Conservation (phyloP, 2,329 filamentous ascomycete species). For the Xylariaceae sp. region DNA sequence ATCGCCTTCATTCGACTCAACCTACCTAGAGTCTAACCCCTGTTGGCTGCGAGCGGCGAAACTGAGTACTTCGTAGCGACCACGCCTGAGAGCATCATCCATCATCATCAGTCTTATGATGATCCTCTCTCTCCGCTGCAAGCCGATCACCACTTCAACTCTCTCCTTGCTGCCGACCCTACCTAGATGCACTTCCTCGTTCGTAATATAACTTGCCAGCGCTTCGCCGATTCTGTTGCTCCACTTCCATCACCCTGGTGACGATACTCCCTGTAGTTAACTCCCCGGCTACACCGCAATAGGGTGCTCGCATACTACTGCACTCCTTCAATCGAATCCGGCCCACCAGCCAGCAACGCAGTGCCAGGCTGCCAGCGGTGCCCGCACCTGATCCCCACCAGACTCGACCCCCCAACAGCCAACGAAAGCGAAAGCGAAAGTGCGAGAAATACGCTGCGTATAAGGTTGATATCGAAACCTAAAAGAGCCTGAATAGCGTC, state of each 20-base stretch:
- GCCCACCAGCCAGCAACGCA: slow-evolving; percentile 22
- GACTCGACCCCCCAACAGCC: slow-evolving; percentile 15
- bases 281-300: not conserved
- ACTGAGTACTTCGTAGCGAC: not conserved
- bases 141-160: not conserved
- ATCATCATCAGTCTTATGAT: slow-evolving; percentile 7
- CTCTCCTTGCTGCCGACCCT: not conserved
- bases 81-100: slow-evolving; percentile 1
- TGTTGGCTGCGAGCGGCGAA: not conserved
- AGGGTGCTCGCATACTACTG: not conserved
- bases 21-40: not conserved
- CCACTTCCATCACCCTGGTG: slow-evolving; percentile 10
- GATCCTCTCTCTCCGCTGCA: slow-evolving; percentile 6
- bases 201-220: slow-evolving; percentile 1
- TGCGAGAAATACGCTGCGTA: slow-evolving; percentile 25
- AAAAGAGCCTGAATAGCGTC: not conserved
- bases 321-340: slow-evolving; percentile 18
- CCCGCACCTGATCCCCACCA: slow-evolving; percentile 19
- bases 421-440: slow-evolving; percentile 18
- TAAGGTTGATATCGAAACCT: slow-evolving; percentile 8
- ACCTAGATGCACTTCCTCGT: not conserved
- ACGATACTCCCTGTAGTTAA: slow-evolving; percentile 5
- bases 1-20: not conserved
- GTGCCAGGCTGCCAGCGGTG: slow-evolving; percentile 12
- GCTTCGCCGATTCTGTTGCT: not conserved